phyloP scores from a whole-genome alignment of 306 rosid species.

The Inga laurina region DNA sequence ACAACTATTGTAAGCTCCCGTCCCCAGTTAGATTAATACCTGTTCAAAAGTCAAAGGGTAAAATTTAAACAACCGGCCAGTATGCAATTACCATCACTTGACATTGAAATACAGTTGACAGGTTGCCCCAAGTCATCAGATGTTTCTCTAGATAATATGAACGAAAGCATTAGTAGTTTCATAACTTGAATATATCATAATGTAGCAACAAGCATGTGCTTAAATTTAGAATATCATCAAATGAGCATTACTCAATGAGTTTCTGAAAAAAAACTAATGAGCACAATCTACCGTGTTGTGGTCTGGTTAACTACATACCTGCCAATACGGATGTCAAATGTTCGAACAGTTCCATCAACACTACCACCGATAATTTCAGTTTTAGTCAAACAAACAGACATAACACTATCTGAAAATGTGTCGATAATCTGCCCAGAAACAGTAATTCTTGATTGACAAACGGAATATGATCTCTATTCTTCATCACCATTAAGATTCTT shows the following conservation, averaged over 20 bases:
- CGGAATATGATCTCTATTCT: too few species aligned
- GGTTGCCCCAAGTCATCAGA: constrained; percentile 83
- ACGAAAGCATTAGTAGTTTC: constrained; percentile 1
- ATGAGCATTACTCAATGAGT: too few species aligned
- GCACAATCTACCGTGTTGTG: constrained; percentile 52
- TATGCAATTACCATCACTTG: constrained; percentile 86
- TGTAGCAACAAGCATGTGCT: background rate
- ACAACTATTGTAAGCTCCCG: background rate
- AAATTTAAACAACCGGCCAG: constrained; percentile 88
- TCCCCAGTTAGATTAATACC: constrained; percentile 40
- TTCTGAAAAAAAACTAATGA: background rate
- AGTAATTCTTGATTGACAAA: constrained; percentile 20
- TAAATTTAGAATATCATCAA: background rate
- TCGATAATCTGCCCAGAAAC: constrained; percentile 73
- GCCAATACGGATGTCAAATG: constrained; percentile 83
- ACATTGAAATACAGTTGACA: constrained; percentile 90
- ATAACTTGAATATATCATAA: constrained; percentile 10
- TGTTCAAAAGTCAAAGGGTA: constrained; percentile 71
- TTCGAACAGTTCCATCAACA: constrained; percentile 93
- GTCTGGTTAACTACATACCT: constrained; percentile 56
- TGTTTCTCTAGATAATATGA: constrained; percentile 59
- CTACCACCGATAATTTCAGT: constrained; percentile 88
- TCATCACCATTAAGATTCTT: background rate
- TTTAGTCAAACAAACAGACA: constrained; percentile 85
- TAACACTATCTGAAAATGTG: constrained; percentile 81